Conservation (phyloP, 331 rosid genomes). For the Pyracantha coccinea region DNA sequence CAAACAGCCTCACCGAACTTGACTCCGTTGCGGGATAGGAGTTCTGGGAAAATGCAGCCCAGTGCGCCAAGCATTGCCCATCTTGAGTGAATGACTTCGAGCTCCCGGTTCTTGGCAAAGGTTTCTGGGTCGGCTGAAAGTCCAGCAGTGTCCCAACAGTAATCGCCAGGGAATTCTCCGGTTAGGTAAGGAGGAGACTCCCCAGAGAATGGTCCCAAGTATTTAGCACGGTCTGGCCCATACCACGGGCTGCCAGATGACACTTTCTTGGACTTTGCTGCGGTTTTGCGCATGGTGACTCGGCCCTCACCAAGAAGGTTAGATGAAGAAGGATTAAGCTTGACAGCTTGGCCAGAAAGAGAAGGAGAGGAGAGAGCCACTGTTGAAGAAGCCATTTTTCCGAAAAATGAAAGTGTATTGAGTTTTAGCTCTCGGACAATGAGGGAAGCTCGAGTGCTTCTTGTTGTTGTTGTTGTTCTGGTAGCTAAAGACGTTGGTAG, state of each 20-base stretch:
- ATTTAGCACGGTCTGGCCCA: conserved; percentile 17
- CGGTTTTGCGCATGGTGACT: conserved; percentile 23
- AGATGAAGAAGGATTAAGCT: conserved; percentile 12
- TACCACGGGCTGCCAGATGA: conserved; percentile 22
- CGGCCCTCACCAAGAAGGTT: conserved; percentile 17
- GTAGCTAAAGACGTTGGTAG: too few species aligned
- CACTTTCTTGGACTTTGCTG: conserved; percentile 3
- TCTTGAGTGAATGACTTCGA: too few species aligned
- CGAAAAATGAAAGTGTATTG: background rate
- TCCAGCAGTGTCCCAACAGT: conserved; percentile 17
- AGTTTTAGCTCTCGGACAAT: background rate
- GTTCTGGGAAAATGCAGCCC: conserved; percentile 11
- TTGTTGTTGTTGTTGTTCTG: background rate
- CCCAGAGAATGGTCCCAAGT: conserved; percentile 11
- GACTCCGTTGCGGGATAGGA: conserved; percentile 13
- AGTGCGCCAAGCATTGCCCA: background rate
- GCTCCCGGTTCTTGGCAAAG: conserved; percentile 3
- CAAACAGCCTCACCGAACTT: background rate
- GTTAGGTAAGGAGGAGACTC: conserved; percentile 3
- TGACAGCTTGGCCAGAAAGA: background rate
- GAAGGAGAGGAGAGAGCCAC: too few species aligned
- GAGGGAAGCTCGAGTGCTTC: background rate
- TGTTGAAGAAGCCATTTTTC: conserved; percentile 15
- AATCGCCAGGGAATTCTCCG: conserved; percentile 14
- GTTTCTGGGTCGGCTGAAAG: conserved; percentile 12